Evolutionary conservation across 2,329 filamentous ascomycete species (phyloP).

Genomic region (Nemania serpens): DNA sequence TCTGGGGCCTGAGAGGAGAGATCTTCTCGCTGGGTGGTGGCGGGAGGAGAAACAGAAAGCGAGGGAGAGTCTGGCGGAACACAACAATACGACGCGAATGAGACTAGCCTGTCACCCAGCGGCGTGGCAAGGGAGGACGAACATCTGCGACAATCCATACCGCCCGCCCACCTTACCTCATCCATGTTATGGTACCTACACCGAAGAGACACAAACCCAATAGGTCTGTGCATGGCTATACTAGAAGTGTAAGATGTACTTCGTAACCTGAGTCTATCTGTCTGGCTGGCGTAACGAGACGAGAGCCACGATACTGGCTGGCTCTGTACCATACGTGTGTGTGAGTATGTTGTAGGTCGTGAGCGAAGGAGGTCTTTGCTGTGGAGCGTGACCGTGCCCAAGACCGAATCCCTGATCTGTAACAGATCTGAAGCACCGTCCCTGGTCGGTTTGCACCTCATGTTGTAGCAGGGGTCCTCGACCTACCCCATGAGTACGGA

Average conservation of each 20-base stretch:
- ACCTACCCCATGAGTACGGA: neutral
- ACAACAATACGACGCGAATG: slow-evolving; percentile 13
- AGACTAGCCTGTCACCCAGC: slow-evolving; percentile 12
- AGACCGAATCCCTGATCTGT: slow-evolving; percentile 35
- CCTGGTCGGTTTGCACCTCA: slow-evolving; percentile 10
- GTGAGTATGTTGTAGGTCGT: slow-evolving; percentile 12
- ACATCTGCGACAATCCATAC: slow-evolving; percentile 20
- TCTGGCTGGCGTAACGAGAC: slow-evolving; percentile 14
- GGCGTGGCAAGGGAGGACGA: slow-evolving; percentile 20
- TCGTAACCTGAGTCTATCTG: no score
- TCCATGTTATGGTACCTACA: neutral
- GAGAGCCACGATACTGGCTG: slow-evolving; percentile 19
- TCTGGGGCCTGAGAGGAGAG: slow-evolving; percentile 22
- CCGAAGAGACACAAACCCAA: neutral
- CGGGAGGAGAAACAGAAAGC: slow-evolving; percentile 31
- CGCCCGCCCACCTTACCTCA: neutral
- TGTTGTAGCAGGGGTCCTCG: neutral
- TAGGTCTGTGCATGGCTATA: neutral
- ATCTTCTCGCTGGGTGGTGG: slow-evolving; percentile 29
- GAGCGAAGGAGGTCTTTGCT: slow-evolving; percentile 29
- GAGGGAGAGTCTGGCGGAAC: slow-evolving; percentile 11
- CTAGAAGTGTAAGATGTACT: no score
- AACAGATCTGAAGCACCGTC: slow-evolving; percentile 38
- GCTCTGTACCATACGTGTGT: slow-evolving; percentile 11
- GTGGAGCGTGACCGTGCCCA: slow-evolving; percentile 24